phyloP scores from a whole-genome alignment of 2,329 filamentous ascomycete genomes.

The Bipolaris cookei region DNA sequence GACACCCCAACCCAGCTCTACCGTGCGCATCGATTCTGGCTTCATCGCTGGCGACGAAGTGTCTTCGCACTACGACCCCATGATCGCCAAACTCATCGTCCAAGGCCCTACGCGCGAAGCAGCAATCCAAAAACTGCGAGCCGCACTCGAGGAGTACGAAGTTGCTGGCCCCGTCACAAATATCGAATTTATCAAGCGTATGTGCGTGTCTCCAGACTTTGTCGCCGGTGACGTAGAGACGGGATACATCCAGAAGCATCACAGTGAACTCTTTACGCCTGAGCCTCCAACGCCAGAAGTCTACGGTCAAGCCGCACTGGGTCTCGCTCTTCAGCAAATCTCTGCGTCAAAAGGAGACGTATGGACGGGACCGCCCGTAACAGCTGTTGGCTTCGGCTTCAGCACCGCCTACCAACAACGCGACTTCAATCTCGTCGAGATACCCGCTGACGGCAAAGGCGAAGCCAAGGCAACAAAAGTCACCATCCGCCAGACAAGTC shows the following conservation, averaged over 20 bases:
- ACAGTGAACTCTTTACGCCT: constrained; percentile 75
- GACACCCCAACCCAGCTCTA: constrained; percentile 71
- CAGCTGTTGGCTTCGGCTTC: constrained; percentile 62
- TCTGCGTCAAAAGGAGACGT: constrained; percentile 31
- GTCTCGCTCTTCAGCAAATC: constrained; percentile 63
- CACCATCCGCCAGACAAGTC: constrained; percentile 59
- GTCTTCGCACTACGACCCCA: constrained; percentile 94
- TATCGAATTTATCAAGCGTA: constrained; percentile 91
- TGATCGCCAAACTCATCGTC: constrained; percentile 98
- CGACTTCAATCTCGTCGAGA: constrained; percentile 62
- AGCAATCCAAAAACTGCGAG: constrained; percentile 80
- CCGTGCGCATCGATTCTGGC: constrained; percentile 89
- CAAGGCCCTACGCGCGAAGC: constrained; percentile 77
- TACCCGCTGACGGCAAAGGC: constrained; percentile 52
- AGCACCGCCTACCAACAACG: constrained; percentile 64
- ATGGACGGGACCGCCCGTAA: constrained; percentile 52
- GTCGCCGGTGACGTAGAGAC: constrained; percentile 90
- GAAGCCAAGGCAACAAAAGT: constrained; percentile 53
- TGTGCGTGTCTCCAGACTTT: constrained; percentile 83
- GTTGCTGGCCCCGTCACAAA: constrained; percentile 93
- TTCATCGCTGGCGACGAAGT: constrained; percentile 92
- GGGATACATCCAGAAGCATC: constrained; percentile 91
- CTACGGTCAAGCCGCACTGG: constrained; percentile 85
- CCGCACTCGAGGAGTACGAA: constrained; percentile 86
- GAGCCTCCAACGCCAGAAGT: constrained; percentile 71